Percentiles rank a stretch among this genome's conserved stretches.
These are phyloP conservation scores for Nidularia pulvinata DNA, from an alignment of 768 basidiomycete genomes.

Conservation along the genomic window DNA sequence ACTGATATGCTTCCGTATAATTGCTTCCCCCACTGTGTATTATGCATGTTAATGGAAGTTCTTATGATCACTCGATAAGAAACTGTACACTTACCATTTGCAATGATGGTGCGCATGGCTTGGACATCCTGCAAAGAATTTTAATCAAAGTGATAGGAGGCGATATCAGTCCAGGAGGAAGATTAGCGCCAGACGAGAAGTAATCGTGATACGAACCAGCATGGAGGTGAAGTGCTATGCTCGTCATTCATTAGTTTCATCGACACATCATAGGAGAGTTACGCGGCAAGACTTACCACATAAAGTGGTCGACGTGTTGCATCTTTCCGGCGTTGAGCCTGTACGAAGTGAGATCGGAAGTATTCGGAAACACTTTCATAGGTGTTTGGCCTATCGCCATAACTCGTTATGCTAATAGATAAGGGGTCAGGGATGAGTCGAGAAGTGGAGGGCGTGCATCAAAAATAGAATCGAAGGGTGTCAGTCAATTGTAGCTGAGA, in stretches of 20 bases:
- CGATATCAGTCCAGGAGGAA: neutral
- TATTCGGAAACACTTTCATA: slow-evolving; percentile 74
- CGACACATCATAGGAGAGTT: neutral
- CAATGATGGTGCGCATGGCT: slow-evolving; percentile 66
- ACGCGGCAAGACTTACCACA: slow-evolving; percentile 43
- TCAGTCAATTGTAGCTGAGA: neutral
- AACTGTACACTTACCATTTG: slow-evolving; percentile 44
- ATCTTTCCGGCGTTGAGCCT: slow-evolving; percentile 71
- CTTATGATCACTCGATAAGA: neutral
- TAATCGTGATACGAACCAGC: slow-evolving; percentile 40
- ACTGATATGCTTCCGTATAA: slow-evolving; percentile 65
- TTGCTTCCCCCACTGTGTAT: slow-evolving; percentile 59
- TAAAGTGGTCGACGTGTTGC: slow-evolving; percentile 58
- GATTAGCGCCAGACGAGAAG: neutral
- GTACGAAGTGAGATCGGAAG: slow-evolving; percentile 84
- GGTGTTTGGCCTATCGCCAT: slow-evolving; percentile 69
- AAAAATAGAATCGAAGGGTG: neutral
- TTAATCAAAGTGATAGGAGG: neutral
- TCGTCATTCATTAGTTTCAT: neutral
- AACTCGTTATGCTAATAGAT: slow-evolving; percentile 67
- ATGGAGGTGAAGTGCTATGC: slow-evolving; percentile 69
- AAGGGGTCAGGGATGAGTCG: too few relatives aligned
- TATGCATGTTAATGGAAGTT: neutral
- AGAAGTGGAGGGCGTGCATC: neutral
- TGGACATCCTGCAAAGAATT: slow-evolving; percentile 54